Percentiles rank a stretch among this genome's conserved stretches.
These are phyloP conservation scores for Wickerhamiella allomyrinae DNA, from an alignment of 805 yeast species.

Conservation along the genomic window DNA sequence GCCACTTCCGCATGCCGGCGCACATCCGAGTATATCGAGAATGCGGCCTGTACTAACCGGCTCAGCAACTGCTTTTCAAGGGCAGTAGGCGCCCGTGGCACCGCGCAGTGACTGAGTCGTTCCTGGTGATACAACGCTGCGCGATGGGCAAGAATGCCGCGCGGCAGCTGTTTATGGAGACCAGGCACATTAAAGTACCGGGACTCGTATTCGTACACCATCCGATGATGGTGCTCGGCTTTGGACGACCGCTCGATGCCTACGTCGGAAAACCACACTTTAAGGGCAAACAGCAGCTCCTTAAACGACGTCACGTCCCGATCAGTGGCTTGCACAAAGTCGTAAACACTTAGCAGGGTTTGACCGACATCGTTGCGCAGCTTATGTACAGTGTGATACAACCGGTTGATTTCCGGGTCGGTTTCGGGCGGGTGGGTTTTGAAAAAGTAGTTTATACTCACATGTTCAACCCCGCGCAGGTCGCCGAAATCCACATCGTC, in stretches of 20 bases:
- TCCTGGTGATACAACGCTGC: constrained; percentile 61
- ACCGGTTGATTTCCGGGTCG: constrained; percentile 25
- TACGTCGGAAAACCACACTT: constrained; percentile 68
- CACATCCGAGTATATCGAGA: constrained; percentile 59
- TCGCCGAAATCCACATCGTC: background rate
- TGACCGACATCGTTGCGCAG: constrained; percentile 46
- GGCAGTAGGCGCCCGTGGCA: constrained; percentile 54
- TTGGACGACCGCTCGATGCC: constrained; percentile 57
- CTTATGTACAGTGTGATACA: constrained; percentile 43
- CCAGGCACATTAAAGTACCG: constrained; percentile 51
- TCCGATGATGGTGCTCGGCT: constrained; percentile 37
- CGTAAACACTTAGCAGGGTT: constrained; percentile 31
- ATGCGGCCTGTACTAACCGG: constrained; percentile 49
- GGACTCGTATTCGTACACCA: constrained; percentile 42
- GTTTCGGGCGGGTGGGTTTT: constrained; percentile 29
- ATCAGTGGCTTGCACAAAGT: constrained; percentile 30
- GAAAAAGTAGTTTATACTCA: constrained; percentile 51
- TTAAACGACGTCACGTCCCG: constrained; percentile 54
- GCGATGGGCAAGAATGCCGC: constrained; percentile 63
- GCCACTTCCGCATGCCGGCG: constrained; percentile 55
- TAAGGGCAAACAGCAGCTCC: constrained; percentile 45
- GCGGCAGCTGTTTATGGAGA: constrained; percentile 54
- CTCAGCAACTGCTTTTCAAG: constrained; percentile 47
- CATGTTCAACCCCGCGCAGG: constrained; percentile 24
- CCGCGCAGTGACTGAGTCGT: constrained; percentile 55